Percentiles rank a stretch among this genome's conserved stretches.
Conservation (phyloP, 192 early-diverging fungal species). For the Mortierella alpina region DNA sequence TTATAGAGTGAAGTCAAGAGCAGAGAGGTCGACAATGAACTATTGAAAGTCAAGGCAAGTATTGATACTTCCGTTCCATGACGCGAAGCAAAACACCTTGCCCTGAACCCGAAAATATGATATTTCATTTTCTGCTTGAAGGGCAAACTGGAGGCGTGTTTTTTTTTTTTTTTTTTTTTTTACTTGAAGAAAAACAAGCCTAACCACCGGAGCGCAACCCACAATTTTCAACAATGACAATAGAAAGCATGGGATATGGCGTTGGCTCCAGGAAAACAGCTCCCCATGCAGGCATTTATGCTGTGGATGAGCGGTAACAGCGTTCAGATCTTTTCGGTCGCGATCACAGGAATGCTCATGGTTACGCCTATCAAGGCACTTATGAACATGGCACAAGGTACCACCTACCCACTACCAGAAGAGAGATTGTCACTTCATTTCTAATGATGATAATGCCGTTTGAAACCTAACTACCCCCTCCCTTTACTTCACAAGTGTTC, state of each 20-base stretch:
- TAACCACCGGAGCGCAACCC: no score
- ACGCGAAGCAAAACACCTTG: neutral
- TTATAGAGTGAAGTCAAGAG: neutral
- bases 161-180: neutral
- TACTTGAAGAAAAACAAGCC: neutral
- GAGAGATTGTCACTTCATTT: neutral
- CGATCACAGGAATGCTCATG: slow-evolving; percentile 97
- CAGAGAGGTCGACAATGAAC: slow-evolving; percentile 31
- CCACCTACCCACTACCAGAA: neutral
- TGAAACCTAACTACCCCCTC: no score
- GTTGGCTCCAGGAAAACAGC: slow-evolving; percentile 85
- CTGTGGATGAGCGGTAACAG: slow-evolving; percentile 98
- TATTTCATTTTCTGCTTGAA: no score
- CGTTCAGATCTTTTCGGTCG: slow-evolving; percentile 95
- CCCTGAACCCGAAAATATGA: neutral
- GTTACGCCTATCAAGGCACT: slow-evolving; percentile 86
- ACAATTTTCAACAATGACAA: no score
- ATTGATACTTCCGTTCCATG: neutral
- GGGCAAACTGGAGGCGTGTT: neutral
- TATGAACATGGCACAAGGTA: slow-evolving; percentile 74
- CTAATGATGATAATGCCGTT: neutral
- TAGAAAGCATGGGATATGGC: slow-evolving; percentile 99
- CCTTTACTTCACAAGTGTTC: slow-evolving; percentile 57
- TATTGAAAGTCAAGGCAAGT: slow-evolving; percentile 49
- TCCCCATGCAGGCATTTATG: slow-evolving; percentile 99